Evolutionary conservation across 805 yeast genomes (phyloP).

Genomic region (Brettanomyces bruxellensis): DNA sequence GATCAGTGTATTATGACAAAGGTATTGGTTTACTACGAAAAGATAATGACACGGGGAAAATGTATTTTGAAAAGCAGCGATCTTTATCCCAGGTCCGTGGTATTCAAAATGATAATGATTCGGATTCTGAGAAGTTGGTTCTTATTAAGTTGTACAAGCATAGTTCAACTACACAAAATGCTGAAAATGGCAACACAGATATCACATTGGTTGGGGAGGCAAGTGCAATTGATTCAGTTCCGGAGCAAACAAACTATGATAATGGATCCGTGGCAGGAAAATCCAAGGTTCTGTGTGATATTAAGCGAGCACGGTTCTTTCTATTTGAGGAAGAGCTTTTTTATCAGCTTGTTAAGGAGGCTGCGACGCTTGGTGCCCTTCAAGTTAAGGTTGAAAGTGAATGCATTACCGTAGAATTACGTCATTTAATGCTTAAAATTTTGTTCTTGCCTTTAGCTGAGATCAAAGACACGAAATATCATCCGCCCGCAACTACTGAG

Average conservation of each 20-base stretch:
- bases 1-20: conserved; percentile 62
- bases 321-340: conserved; percentile 87
- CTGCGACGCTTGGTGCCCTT: conserved; percentile 55
- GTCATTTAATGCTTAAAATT: conserved; percentile 61
- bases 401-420: conserved; percentile 55
- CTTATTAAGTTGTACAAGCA: conserved; percentile 41
- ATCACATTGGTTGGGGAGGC: conserved; percentile 52
- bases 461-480: background rate
- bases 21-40: conserved; percentile 70
- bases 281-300: conserved; percentile 36
- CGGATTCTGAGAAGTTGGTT: conserved; percentile 37
- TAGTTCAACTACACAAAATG: background rate
- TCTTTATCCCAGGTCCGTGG: conserved; percentile 24
- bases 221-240: conserved; percentile 14
- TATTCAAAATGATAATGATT: conserved; percentile 4
- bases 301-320: conserved; percentile 59
- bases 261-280: too few species aligned
- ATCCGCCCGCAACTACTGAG: background rate
- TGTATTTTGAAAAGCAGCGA: conserved; percentile 24
- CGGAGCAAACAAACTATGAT: background rate
- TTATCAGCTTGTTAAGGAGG: conserved; percentile 69
- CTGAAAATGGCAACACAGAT: conserved; percentile 6
- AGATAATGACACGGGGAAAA: conserved; percentile 32
- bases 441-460: conserved; percentile 33
- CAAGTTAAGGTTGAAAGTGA: conserved; percentile 60